A percentile compares a stretch with the other conserved stretches of the same genome.
These are phyloP conservation scores for Xylaria nigripes DNA, from an alignment of 495 filamentous ascomycete species.

Conservation along the genomic window DNA sequence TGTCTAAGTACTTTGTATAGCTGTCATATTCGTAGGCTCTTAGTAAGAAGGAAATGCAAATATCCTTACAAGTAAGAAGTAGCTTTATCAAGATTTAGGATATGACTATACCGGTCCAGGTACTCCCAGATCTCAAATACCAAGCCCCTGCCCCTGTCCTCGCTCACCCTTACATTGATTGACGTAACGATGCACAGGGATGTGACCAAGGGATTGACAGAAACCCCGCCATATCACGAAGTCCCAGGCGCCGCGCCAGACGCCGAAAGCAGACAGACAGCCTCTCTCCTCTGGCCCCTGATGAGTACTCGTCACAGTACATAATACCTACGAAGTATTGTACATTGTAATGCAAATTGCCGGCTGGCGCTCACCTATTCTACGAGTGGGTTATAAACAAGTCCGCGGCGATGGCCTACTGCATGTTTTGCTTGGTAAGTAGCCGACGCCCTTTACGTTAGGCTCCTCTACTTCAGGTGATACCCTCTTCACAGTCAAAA, in stretches of 20 bases:
- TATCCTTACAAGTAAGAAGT: background rate
- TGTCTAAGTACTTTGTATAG: too few species aligned
- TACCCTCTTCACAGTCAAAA: background rate
- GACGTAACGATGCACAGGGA: background rate
- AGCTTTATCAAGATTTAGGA: background rate
- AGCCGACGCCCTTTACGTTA: slow-evolving; percentile 5
- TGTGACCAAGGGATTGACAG: background rate
- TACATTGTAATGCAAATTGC: slow-evolving; percentile 2
- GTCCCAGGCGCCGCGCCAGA: background rate
- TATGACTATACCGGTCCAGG: too few species aligned
- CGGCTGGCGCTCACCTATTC: background rate
- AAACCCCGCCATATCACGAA: background rate
- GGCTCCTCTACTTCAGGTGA: background rate
- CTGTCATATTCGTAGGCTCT: background rate
- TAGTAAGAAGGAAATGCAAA: background rate
- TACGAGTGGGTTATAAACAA: background rate
- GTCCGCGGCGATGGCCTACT: slow-evolving; percentile 6
- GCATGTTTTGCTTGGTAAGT: slow-evolving; percentile 1
- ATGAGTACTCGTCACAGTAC: slow-evolving; percentile 3
- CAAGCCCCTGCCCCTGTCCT: background rate
- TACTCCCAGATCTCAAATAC: too few species aligned
- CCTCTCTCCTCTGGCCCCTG: background rate
- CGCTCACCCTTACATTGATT: background rate
- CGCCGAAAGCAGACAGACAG: background rate
- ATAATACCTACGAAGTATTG: too few species aligned